Evolutionary conservation across 805 yeast genomes (phyloP), one percentile per base, ranked within the genome.

Genomic region (Saturnispora dispora): DNA sequence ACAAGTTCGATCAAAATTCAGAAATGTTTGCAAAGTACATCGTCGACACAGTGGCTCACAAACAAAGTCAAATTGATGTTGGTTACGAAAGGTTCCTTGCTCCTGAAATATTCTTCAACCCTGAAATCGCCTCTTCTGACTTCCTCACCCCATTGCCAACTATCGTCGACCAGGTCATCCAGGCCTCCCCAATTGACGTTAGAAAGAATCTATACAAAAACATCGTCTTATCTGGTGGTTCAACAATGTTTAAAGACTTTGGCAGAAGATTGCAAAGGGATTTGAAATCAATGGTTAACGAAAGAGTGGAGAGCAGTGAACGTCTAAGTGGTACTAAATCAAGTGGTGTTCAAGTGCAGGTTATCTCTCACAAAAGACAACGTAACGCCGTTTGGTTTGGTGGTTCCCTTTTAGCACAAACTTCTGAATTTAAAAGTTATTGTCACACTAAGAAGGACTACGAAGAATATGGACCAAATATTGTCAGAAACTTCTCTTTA

Each of bases 381-480:
- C 81, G 96, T 68, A 88, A 93, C 64, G 99, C 99, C 3, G 99
- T 93, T 53, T 93, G 99, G 99, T 93, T 91, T 66, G 99, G 99
- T 60, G 99, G 99, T 59, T 86, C 96, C 20, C 73, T 93, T 59
- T 76, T 93, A 65, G 98, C 99, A 1, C 98, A 91, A 73, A 93
- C 99, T 10, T 82, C 95, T 22, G 99, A 93, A 71, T 93, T 93
- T 73, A 88, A 85, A 70, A 82, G 95, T 68, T 90, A 90, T 70
- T 93, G 98, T 68, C 93, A 93, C 73, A 91, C 99, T 23, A 93
- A 93, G 73, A 83, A 85, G 64, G 99, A 93, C 65, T 93, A 93
- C 69, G 99, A 93, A 64, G 99, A 93, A 72, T 84, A 84, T 63
- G 99, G 99, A 33, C 99, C 99, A 52, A 87, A 86, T 62, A 93